A percentile compares a stretch with the other conserved stretches of the same genome.
These are phyloP conservation scores for Pseudisothecium myosuroides DNA, from an alignment of 225 moss, liverwort and hornwort genomes.

Conservation along the genomic window DNA sequence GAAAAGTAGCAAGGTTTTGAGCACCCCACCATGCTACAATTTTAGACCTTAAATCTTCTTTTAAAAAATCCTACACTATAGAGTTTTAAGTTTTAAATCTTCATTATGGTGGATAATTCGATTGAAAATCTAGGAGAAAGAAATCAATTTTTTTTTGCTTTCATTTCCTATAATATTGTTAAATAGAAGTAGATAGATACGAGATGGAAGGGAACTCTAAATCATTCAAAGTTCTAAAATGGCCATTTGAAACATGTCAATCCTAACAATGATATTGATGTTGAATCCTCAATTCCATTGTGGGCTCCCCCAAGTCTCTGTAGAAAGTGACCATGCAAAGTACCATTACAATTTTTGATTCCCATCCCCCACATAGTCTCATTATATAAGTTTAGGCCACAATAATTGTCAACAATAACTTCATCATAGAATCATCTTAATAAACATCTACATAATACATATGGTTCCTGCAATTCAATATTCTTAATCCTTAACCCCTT, in stretches of 20 bases:
- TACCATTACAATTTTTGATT: neutral
- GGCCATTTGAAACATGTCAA: neutral
- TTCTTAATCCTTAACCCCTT: rapidly evolving
- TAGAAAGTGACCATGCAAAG: rapidly evolving
- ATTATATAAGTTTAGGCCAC: no score
- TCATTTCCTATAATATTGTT: neutral
- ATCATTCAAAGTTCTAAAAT: neutral
- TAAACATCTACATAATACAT: no score
- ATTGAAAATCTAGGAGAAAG: rapidly evolving
- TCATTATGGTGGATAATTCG: rapidly evolving
- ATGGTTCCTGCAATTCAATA: neutral
- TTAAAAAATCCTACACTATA: neutral
- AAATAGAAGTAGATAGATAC: neutral
- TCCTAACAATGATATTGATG: neutral
- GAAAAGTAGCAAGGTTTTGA: neutral
- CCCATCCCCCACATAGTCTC: rapidly evolving
- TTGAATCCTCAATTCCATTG: no score
- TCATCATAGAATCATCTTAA: rapidly evolving
- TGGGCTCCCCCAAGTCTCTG: rapidly evolving
- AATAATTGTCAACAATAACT: neutral
- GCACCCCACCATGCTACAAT: neutral
- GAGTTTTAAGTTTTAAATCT: neutral
- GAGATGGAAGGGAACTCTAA: neutral
- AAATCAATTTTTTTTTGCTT: rapidly evolving
- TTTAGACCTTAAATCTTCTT: neutral